Evolutionary conservation across 345 rosid genomes (phyloP).

Genomic region (Reutealis trisperma): DNA sequence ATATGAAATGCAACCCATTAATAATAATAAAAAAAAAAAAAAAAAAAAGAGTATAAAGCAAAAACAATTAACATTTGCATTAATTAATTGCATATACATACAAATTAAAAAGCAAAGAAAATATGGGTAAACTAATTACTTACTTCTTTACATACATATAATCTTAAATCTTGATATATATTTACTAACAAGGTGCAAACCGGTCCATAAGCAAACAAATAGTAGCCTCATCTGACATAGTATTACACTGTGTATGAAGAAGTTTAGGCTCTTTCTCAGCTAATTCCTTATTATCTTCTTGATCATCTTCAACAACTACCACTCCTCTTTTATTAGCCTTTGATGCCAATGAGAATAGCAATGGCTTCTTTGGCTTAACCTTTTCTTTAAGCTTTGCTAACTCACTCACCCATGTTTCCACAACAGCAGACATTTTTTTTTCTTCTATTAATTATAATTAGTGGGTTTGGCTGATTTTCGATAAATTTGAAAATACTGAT

Average conservation of each 20-base stretch:
- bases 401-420: constrained; percentile 55
- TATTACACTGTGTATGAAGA: constrained; percentile 16
- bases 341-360: constrained; percentile 15
- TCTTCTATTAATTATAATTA: no score
- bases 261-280: constrained; percentile 28
- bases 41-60: no score
- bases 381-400: constrained; percentile 55
- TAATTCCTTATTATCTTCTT: constrained; percentile 16
- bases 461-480: no score
- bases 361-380: constrained; percentile 36
- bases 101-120: neutral
- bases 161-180: neutral
- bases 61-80: no score
- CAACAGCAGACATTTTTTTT: constrained; percentile 47
- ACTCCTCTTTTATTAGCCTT: constrained; percentile 15
- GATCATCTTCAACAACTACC: neutral
- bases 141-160: no score
- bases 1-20: no score
- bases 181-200: constrained; percentile 63
- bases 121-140: no score
- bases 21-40: no score
- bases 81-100: no score
- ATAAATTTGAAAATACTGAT: no score
- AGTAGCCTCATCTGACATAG: constrained; percentile 60
- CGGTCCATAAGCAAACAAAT: constrained; percentile 80